Base-by-base conservation (phyloP, 371 early-diverging fungal species). In the Mortierella sp. region DNA sequence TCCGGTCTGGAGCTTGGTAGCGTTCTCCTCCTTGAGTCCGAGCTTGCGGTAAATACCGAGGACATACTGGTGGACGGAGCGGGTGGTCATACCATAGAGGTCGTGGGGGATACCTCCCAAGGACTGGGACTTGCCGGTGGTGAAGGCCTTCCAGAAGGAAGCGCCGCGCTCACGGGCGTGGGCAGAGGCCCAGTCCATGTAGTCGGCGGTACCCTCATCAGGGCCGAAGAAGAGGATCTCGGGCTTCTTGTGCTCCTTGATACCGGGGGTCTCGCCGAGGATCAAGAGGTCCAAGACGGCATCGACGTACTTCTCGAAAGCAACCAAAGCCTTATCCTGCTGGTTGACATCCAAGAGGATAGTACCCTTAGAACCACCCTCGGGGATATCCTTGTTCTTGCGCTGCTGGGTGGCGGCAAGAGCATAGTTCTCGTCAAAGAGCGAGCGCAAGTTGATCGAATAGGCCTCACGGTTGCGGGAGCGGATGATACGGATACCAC, bases 331-430 rank as follows among this genome's bases (percentile, higher is more conserved):
- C 90, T 97, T 97, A 90, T 99, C 99, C 91, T 99, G 99, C 79
- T 97, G 96, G 75, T 94, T 93, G 72, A 96, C 92, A 90, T 99
- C 97, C 82, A 99, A 90, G 50, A 99, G 89, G 82, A 99, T 99
- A 3, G 99, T 99, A 77, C 99, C 99, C 92, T 99, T 99, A 80
- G 98, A 98, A 21, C 99, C 99, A 79, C 99, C 99, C 91, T 99
- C 99, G 63, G 99, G 99, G 80, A 99, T 99, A 91, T 99, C 98
- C 93, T 99, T 99, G 92, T 99, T 99, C 92, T 99, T 99, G 81
- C 98, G 94, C 88, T 99, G 99, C 90, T 99, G 99, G 13, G 99
- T 99, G 28, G 96, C 94, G n/a, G 99, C 99, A 81, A 99, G 91
- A 72, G 94, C 94, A 90, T 99, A 99, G 92, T 99, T 99, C 90